Evolutionary conservation across 768 basidiomycete genomes (phyloP), one percentile per base, ranked within the genome.

Genomic region (Russula lepida): DNA sequence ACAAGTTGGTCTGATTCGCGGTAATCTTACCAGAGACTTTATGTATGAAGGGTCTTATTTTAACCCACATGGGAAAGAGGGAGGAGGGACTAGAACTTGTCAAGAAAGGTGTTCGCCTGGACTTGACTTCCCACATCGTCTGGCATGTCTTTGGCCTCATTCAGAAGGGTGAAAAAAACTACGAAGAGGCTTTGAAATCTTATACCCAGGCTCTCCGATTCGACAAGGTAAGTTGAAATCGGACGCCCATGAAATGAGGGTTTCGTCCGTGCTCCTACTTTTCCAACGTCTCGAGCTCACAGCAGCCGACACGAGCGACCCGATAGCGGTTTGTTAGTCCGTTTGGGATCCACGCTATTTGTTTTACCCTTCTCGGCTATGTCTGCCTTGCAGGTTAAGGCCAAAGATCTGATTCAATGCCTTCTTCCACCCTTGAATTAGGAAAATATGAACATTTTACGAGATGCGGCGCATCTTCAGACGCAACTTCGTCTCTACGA

Each of bases 121-220:
- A 95, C 74, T 74, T 91, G 57, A 86, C 82, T 33, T 94, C 92
- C 21, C 94, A 98, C 69, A 98, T 99, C 70, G 88, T 87, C 70
- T 98, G 97, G 95, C 97, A 99, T 74, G 95, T 98, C 65, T 89
- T 92, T 71, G 97, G 93, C 28, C 86, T 99, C 68, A 84, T 97
- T 23, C 89, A 94, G 72, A 92, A 95, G 72, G 88, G 87, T 9
- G 90, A 97, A 71, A 94, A 89, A 74, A 92, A 95, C 70, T 98
- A 92, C 68, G 91, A 92, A 66, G 93, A 95, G 69, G 94, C 97
- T 0, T 79, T 92, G 68, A 90, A 93, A 69, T 94, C 93, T 27
- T 98, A 98, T 73, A 84, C 81, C 2, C 89, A 92, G 75, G 95
- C 95, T 2, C 76, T 95, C 65, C 81, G 82, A 62, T 90, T 89